Base-by-base conservation (phyloP, 2,329 filamentous ascomycete genomes). In the Aspergillus unguis region DNA sequence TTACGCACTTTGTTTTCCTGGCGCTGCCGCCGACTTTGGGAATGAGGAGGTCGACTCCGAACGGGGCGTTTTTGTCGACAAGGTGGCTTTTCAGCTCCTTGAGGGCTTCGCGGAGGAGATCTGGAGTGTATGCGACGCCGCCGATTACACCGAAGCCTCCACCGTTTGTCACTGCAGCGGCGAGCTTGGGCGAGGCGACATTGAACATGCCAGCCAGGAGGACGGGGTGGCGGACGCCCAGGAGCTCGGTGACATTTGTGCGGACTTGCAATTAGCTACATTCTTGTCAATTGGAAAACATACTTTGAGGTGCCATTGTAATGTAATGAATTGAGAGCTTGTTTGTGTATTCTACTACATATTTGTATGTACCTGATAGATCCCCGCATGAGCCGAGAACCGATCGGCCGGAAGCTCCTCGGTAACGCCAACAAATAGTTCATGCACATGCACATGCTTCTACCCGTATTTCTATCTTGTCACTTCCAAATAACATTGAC, bases 171-270 rank as follows among this genome's bases (percentile, higher is more conserved):
- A 99, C 94, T 41, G 94, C 94, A 31, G 94, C 94, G 47, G 94
- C 94, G 67, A 99, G 86, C 81, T 91, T 95, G 50, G 94, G 94
- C 44, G 94, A 94, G 54, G 94, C 94, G 51, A 94, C 94, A 58
- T 97, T 94, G 81, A 97, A 97, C 94, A 99, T 99, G 73, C 94
- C 94, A 64, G 94, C 94, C 57, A 99, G 86, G 67, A 99, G 80
- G 70, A 99, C 80, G 53, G 94, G 94, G 77, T 99, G 94, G 73
- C 95, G 89, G 83, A 99, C 96, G 80, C 90, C 89, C 77, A 99
- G 88, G 60, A 97, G 88, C 83, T 97, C 92, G 64, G 94, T 99
- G 67, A 92, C 80, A 62, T 89, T 85, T 49, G 94, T 99, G 68
- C 89, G 89, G 75, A 99, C 87, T 80, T 89, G 82, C 78, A 60